Evolutionary conservation across 768 basidiomycete species (phyloP), one percentile per base, ranked within the genome.

Genomic region (Lactarius psammicola): DNA sequence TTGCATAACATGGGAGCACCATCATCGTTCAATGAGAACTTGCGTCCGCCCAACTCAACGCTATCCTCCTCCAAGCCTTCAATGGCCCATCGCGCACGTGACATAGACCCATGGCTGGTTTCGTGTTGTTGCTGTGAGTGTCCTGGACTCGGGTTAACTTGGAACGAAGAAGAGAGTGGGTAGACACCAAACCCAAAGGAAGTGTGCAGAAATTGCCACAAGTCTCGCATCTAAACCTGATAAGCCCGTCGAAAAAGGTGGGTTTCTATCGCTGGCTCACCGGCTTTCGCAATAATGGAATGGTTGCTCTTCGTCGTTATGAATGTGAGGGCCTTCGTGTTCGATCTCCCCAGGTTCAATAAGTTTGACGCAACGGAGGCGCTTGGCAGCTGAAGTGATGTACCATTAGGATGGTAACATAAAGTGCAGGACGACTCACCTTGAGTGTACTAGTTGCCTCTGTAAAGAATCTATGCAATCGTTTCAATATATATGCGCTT

Each of bases 1-100:
- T 79, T 85, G 69, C 86, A 86, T 76, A 87, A 77, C 82, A 86
- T 84, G 0, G 85, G 85, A 0, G 84, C 84, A 6, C 86, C 84
- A 44, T 84, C 82, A 58, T 85, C 84, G 30, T 80, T 78, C 0
- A 80, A 68, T 23, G 79, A 82, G 70, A 85, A 87, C 64, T 80
- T 82, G 60, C 80, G 80, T 1, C 86, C 85, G 62, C 82, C 79
- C 3, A 86, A 75, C 68, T 87, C 87, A 0, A 86, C 60, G 1
- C 76, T 73, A 3, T 77, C 78, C 18, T 79, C 83, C 13, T 85
- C 81, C 0, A 80, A 79, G 0, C 82, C 84, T 60, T 85, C 84
- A 3, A 86, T 71, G 0, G 80, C 76, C 87, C 87, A 87, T 42
- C 78, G 76, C 0, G 84, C 81, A 59, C 75, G 78, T 0, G 84